Conservation (phyloP, 2,329 filamentous ascomycete genomes). For the Verticillium alfalfae region DNA sequence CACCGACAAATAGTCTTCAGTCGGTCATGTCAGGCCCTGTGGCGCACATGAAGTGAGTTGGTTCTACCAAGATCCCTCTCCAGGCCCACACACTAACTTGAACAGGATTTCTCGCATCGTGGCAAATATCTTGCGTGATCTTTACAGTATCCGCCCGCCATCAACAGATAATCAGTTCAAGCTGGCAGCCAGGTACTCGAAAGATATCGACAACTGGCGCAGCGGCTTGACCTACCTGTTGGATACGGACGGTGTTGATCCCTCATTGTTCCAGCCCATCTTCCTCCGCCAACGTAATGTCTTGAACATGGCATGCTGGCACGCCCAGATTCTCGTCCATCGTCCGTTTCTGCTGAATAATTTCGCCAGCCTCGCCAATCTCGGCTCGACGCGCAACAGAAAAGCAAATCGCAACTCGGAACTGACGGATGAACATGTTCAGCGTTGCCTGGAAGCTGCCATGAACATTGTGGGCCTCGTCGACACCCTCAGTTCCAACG, state of each 20-base stretch:
- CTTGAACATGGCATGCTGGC: constrained; percentile 34
- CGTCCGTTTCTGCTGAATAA: constrained; percentile 28
- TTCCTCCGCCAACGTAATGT: constrained; percentile 33
- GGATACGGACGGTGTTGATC: constrained; percentile 27
- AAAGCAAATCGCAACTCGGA: constrained; percentile 4
- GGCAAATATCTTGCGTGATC: constrained; percentile 22
- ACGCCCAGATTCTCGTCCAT: constrained; percentile 31
- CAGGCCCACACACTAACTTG: background rate
- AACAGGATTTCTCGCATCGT: constrained; percentile 25
- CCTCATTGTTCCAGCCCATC: constrained; percentile 25
- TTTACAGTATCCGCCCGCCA: constrained; percentile 27
- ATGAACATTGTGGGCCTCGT: constrained; percentile 30
- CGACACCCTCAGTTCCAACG: constrained; percentile 24
- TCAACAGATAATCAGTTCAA: constrained; percentile 16
- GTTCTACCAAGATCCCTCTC: background rate
- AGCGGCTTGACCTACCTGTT: constrained; percentile 25
- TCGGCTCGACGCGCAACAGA: constrained; percentile 4
- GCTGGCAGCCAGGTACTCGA: constrained; percentile 19
- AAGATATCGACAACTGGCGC: constrained; percentile 26
- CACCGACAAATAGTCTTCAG: background rate
- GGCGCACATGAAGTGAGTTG: constrained; percentile 24
- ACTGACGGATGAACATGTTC: constrained; percentile 10
- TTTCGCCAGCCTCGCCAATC: constrained; percentile 13
- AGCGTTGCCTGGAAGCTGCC: constrained; percentile 29
- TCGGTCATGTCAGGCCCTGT: constrained; percentile 25